Percentiles rank a stretch among this genome's conserved stretches.
Conservation (phyloP, 805 yeast species). For the Candida patagonica region DNA sequence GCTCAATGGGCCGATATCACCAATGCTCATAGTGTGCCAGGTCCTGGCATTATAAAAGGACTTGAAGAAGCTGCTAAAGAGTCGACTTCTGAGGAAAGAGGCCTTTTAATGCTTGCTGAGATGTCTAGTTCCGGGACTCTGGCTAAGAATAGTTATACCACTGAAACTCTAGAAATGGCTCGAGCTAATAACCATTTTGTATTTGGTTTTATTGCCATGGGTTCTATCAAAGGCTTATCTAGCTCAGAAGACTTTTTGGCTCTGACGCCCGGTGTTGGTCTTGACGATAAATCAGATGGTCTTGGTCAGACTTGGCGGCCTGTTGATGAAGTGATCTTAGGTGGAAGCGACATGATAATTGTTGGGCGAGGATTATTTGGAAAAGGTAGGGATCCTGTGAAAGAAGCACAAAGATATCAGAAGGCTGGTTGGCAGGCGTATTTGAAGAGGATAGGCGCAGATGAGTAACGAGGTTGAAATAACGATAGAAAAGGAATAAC, state of each 20-base stretch:
- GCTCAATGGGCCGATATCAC: constrained; percentile 96
- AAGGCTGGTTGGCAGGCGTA: constrained; percentile 96
- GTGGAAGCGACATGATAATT: constrained; percentile 91
- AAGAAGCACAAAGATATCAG: constrained; percentile 81
- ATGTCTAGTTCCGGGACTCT: constrained; percentile 88
- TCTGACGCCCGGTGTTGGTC: constrained; percentile 98
- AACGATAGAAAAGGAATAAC: no score
- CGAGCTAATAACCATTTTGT: constrained; percentile 81
- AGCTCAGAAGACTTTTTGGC: constrained; percentile 92
- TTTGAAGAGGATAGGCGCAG: constrained; percentile 9
- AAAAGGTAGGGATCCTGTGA: constrained; percentile 83
- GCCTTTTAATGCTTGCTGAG: constrained; percentile 90
- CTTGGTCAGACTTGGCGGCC: constrained; percentile 96
- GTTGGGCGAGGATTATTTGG: constrained; percentile 98
- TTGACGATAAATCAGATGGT: constrained; percentile 92
- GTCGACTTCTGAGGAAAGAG: constrained; percentile 60
- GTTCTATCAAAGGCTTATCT: constrained; percentile 55
- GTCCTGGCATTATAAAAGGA: constrained; percentile 86
- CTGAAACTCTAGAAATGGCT: constrained; percentile 82
- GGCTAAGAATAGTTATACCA: constrained; percentile 87
- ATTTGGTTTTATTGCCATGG: constrained; percentile 93
- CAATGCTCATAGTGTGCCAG: constrained; percentile 96
- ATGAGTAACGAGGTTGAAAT: no score
- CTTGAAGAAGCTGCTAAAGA: constrained; percentile 66
- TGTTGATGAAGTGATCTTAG: constrained; percentile 69